Percentiles rank a stretch among this genome's conserved stretches.
Conservation (phyloP, 2,329 filamentous ascomycete species). For the Colletotrichum echinochloae region DNA sequence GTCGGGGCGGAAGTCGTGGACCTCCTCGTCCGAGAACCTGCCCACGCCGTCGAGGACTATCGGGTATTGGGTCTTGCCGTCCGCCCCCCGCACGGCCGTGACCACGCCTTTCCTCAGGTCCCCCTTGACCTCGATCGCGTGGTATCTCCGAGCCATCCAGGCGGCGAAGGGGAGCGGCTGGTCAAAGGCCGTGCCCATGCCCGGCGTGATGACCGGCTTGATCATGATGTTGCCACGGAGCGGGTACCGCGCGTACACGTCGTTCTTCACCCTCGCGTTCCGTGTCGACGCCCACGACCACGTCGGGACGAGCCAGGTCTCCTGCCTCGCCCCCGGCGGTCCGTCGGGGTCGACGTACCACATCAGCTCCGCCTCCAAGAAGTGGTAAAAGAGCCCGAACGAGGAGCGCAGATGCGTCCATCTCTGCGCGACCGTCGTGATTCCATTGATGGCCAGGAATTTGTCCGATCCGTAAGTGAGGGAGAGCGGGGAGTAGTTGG, state of each 20-base stretch:
- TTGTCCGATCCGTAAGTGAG: neutral
- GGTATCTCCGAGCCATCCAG: neutral
- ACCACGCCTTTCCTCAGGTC: conserved; percentile 9
- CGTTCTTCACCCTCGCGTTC: neutral
- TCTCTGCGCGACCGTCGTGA: neutral
- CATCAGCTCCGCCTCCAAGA: neutral
- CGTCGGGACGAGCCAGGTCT: neutral
- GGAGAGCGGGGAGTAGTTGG: neutral
- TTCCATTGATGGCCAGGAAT: conserved; percentile 16
- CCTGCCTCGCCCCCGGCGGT: neutral
- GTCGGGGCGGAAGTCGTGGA: conserved; percentile 9
- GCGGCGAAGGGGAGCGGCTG: neutral
- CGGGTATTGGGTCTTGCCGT: neutral
- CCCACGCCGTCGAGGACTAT: neutral
- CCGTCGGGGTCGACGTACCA: neutral
- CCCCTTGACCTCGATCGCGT: conserved; percentile 7
- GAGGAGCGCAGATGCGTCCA: conserved; percentile 3
- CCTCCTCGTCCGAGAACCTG: conserved; percentile 15
- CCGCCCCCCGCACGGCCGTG: neutral
- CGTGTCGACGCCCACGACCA: neutral
- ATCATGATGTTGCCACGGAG: neutral
- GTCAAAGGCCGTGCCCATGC: neutral
- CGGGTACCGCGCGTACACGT: neutral
- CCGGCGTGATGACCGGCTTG: neutral
- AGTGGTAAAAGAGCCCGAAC: conserved; percentile 9